phyloP scores from a whole-genome alignment of 2,329 filamentous ascomycete species.

The Chrysosporium queenslandicum region DNA sequence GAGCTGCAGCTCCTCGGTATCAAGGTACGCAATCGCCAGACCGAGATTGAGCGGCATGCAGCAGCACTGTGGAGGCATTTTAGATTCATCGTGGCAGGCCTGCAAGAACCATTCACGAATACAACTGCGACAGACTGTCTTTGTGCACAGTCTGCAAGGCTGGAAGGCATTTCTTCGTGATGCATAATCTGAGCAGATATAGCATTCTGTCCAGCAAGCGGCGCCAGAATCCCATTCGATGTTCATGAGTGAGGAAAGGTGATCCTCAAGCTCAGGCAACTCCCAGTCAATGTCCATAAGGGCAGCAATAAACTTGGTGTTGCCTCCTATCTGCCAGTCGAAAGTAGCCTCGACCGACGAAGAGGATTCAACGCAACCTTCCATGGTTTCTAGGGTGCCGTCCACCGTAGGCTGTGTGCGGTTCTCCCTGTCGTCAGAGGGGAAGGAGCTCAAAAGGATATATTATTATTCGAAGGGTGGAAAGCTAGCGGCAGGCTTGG shows the following conservation, averaged over 20 bases:
- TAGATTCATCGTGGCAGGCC: conserved; percentile 31
- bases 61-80: conserved; percentile 42
- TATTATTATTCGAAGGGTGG: too few species aligned
- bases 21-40: conserved; percentile 29
- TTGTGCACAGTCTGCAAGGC: conserved; percentile 3
- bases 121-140: conserved; percentile 9
- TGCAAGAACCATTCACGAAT: conserved; percentile 31
- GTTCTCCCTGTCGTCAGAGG: too few species aligned
- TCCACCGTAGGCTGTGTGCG: too few species aligned
- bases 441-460: too few species aligned
- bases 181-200: neutral
- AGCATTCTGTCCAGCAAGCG: neutral
- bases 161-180: neutral
- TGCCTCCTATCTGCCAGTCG: too few species aligned
- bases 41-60: conserved; percentile 34
- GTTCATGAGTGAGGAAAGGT: neutral
- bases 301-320: too few species aligned
- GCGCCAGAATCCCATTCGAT: neutral
- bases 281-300: too few species aligned
- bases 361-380: too few species aligned
- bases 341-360: too few species aligned
- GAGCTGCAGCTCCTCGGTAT: conserved; percentile 26
- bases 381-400: too few species aligned
- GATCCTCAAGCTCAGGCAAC: too few species aligned
- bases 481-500: too few species aligned